Evolutionary conservation across 305 asterid species (phyloP).

Genomic region (Solanum hybrid): DNA sequence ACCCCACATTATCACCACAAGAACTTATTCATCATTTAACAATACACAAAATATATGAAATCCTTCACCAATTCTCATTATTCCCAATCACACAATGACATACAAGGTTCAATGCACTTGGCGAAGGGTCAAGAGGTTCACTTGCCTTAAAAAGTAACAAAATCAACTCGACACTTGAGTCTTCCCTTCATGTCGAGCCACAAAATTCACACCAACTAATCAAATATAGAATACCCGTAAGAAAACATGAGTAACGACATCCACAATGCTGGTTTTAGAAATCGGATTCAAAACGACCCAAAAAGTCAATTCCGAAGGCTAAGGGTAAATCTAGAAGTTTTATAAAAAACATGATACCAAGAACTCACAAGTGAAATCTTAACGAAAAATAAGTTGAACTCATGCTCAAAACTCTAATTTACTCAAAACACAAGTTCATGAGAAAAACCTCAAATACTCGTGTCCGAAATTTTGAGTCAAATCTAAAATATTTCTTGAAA

Average conservation of each 20-base stretch:
- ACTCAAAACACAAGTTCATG: too few species aligned
- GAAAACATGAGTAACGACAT: too few species aligned
- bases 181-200: neutral
- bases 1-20: neutral
- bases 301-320: neutral
- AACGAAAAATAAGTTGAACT: neutral
- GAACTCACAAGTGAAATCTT: neutral
- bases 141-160: neutral
- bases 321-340: neutral
- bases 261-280: neutral
- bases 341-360: neutral
- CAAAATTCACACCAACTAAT: neutral
- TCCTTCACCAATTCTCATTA: neutral
- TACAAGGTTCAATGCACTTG: too few species aligned
- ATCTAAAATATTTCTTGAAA: neutral
- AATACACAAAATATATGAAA: neutral
- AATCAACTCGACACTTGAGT: neutral
- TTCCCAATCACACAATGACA: neutral
- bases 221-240: neutral
- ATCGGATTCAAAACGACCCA: too few species aligned
- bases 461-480: too few species aligned
- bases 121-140: neutral
- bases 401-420: neutral
- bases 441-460: neutral
- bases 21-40: neutral